Evolutionary conservation across 805 yeast genomes (phyloP).

Genomic region (Spathaspora gorwiae): DNA sequence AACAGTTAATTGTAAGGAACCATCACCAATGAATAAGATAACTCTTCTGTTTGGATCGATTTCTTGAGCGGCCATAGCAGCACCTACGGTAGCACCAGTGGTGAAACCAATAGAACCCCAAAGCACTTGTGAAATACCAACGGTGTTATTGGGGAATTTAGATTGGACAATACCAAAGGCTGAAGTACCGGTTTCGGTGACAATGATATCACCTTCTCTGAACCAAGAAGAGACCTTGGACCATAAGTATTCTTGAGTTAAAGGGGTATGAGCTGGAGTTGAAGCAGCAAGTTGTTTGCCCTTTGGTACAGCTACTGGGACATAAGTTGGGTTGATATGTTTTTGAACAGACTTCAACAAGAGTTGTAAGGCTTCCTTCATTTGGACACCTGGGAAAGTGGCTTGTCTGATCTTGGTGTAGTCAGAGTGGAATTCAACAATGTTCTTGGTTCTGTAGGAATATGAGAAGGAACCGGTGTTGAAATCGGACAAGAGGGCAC

Average conservation of each 20-base stretch:
- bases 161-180: constrained; percentile 70
- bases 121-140: constrained; percentile 69
- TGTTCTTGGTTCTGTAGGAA: constrained; percentile 67
- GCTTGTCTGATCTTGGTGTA: constrained; percentile 67
- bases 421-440: constrained; percentile 77
- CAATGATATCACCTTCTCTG: constrained; percentile 61
- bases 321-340: constrained; percentile 37
- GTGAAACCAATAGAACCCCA: constrained; percentile 78
- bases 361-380: constrained; percentile 44
- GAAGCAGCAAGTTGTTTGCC: constrained; percentile 43
- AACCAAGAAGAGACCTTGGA: constrained; percentile 59
- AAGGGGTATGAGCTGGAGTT: constrained; percentile 20
- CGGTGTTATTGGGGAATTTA: constrained; percentile 57
- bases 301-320: constrained; percentile 53
- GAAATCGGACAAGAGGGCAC: constrained; percentile 82
- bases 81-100: constrained; percentile 65
- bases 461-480: constrained; percentile 86
- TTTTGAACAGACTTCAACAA: constrained; percentile 28
- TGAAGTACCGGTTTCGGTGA: constrained; percentile 75
- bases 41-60: constrained; percentile 59
- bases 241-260: constrained; percentile 69
- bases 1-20: constrained; percentile 70
- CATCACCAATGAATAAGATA: constrained; percentile 68
- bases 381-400: constrained; percentile 66
- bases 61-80: constrained; percentile 66